A percentile compares a stretch with the other conserved stretches of the same genome.
phyloP scores from a whole-genome alignment of 1,139 yeast species.

The Yamadazyma mexicana region DNA sequence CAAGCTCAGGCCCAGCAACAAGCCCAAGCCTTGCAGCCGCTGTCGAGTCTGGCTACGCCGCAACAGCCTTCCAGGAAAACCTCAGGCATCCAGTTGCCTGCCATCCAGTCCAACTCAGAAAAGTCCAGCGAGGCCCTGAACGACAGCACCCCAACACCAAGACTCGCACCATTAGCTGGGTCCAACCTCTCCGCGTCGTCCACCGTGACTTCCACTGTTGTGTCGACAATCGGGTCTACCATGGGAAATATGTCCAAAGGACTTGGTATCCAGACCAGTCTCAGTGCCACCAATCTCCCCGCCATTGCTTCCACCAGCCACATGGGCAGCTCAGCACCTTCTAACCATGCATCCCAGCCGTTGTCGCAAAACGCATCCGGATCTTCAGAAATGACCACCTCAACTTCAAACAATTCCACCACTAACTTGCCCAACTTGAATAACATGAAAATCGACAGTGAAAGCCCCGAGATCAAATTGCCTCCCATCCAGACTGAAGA shows the following conservation, averaged over 20 bases:
- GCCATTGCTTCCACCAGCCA: not conserved
- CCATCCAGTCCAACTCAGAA: constrained; percentile 6
- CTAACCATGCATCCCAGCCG: constrained; percentile 8
- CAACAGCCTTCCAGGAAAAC: not conserved
- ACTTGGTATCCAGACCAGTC: not conserved
- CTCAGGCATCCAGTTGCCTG: constrained; percentile 1
- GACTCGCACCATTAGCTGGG: constrained; percentile 6
- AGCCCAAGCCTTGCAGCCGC: not conserved
- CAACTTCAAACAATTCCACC: constrained; percentile 7
- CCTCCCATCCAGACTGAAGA: constrained; percentile 26
- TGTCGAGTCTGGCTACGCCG: too few species aligned
- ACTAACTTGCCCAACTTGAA: constrained; percentile 11
- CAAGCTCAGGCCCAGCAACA: constrained; percentile 8
- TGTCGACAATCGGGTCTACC: not conserved
- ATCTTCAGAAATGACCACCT: constrained; percentile 5
- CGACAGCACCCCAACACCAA: constrained; percentile 10
- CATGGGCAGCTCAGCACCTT: constrained; percentile 10
- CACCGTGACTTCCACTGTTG: not conserved
- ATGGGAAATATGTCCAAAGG: not conserved
- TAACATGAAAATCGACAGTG: constrained; percentile 14
- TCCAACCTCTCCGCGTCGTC: not conserved
- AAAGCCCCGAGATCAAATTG: constrained; percentile 21
- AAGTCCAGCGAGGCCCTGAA: constrained; percentile 9
- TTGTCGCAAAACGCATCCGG: not conserved
- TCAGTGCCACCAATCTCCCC: not conserved